Base-by-base conservation (phyloP, 306 rosid species). In the Herpetospermum pedunculosum region DNA sequence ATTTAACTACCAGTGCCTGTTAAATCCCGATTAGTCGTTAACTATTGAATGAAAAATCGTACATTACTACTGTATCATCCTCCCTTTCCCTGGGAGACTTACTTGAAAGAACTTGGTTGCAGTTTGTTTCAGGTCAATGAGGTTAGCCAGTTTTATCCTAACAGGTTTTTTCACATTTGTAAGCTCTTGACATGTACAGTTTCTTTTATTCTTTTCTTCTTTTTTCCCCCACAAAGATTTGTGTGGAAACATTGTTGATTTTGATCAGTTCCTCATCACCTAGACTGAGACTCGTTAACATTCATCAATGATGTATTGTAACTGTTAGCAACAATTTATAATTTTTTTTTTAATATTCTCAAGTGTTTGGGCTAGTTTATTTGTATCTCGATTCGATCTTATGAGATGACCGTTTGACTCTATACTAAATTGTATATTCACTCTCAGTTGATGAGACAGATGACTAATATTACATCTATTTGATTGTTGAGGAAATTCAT, bases 121-220 rank as follows among this genome's bases (percentile, higher is more conserved):
- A 67, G 72, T 67, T 67, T 67, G 52, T 67, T 21, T 40, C 50
- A 67, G 34, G 72, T 40, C 2, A 40, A 21, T 37, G 70, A 80
- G 73, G 43, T 32, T 69, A 79, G 58, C 70, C 74, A 75, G 74
- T 80, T 83, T 73, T 67, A 80, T 83, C 28, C 40, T 16, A 43
- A 50, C 6, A 29, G 41, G 50, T 70, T 55, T 54, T 30, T 57
- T 21, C 30, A 23, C 29, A 41, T 68, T 48, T 73, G 75, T 25
- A 40, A 77, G 70, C 77, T 82, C 30, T 67, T 60, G 59, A 72
- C 71, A 67, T 92, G 90, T 88, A 84, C 74, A 86, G 85, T 47
- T 46, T 55, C 52, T 26, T 35, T 57, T 55, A 35, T 50, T 55
- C 49, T 41, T 46, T 69, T 37, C 23, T 47, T 49, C 29, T 58